These are phyloP conservation scores for Jaltomata sinuosa DNA, from an alignment of 257 asterid species.

Conservation along the genomic window DNA sequence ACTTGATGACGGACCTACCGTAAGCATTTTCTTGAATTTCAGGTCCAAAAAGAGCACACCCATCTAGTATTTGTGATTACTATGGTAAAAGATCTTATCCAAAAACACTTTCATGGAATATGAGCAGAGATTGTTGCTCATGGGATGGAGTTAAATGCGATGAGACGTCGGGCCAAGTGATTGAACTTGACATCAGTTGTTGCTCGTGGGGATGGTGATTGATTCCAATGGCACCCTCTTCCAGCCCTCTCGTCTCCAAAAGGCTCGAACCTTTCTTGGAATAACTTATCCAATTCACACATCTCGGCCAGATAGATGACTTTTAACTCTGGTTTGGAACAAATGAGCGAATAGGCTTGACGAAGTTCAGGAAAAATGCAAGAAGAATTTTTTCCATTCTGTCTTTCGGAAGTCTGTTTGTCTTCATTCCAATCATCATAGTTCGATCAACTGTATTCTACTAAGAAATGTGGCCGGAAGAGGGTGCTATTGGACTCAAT, in stretches of 20 bases:
- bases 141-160: constrained; percentile 20
- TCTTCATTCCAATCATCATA: no score
- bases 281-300: constrained; percentile 11
- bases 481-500: constrained; percentile 5
- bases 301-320: neutral
- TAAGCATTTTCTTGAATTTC: neutral
- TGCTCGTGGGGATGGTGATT: constrained; percentile 1
- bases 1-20: neutral
- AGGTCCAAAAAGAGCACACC: neutral
- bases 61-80: neutral
- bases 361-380: no score
- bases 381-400: no score
- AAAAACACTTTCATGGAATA: constrained; percentile 3
- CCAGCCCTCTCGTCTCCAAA: neutral
- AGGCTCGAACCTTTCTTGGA: constrained; percentile 10
- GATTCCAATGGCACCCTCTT: constrained; percentile 12
- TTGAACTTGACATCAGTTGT: constrained; percentile 15
- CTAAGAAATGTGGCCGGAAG: neutral
- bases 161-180: constrained; percentile 2
- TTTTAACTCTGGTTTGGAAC: no score
- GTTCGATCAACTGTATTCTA: neutral
- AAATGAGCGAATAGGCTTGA: no score
- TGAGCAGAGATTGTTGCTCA: constrained; percentile 1
- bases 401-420: no score
- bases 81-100: neutral